Conservation (phyloP, 1,139 yeast species). For the Pichia inconspicua region DNA sequence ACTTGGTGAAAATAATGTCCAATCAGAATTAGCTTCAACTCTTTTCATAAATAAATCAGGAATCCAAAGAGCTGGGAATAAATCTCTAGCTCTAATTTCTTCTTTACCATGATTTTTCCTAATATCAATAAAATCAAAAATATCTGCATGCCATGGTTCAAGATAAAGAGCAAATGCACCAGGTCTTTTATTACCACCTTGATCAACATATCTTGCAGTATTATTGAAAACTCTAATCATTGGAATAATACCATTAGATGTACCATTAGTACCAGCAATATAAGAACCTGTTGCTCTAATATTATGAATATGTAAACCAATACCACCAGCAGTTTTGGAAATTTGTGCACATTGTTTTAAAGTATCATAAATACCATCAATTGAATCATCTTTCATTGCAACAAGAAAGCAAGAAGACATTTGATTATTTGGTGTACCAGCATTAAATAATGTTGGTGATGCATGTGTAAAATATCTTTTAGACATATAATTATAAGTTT, state of each 20-base stretch:
- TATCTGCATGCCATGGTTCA: conserved; percentile 59
- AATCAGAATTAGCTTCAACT: conserved; percentile 44
- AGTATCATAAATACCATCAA: conserved; percentile 54
- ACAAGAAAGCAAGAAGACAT: conserved; percentile 54
- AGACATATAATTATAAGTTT: conserved; percentile 52
- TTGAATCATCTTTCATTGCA: conserved; percentile 55
- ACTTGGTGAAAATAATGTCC: conserved; percentile 54
- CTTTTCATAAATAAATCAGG: conserved; percentile 57
- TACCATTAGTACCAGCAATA: conserved; percentile 53
- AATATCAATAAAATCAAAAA: conserved; percentile 48
- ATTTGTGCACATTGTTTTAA: conserved; percentile 50
- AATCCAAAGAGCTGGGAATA: conserved; percentile 56
- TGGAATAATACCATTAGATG: conserved; percentile 53
- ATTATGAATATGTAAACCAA: conserved; percentile 53
- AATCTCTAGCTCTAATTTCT: conserved; percentile 54
- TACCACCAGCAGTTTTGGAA: conserved; percentile 56
- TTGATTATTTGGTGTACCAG: conserved; percentile 51
- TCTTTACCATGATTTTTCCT: conserved; percentile 58
- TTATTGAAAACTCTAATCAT: conserved; percentile 56
- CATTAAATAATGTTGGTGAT: conserved; percentile 53
- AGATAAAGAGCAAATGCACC: conserved; percentile 55
- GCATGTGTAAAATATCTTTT: conserved; percentile 51
- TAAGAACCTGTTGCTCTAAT: conserved; percentile 49
- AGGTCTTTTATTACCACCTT: conserved; percentile 60
- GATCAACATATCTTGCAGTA: conserved; percentile 57